These are phyloP conservation scores for Septoria linicola DNA, from an alignment of 2,329 filamentous ascomycete species.

Conservation along the genomic window DNA sequence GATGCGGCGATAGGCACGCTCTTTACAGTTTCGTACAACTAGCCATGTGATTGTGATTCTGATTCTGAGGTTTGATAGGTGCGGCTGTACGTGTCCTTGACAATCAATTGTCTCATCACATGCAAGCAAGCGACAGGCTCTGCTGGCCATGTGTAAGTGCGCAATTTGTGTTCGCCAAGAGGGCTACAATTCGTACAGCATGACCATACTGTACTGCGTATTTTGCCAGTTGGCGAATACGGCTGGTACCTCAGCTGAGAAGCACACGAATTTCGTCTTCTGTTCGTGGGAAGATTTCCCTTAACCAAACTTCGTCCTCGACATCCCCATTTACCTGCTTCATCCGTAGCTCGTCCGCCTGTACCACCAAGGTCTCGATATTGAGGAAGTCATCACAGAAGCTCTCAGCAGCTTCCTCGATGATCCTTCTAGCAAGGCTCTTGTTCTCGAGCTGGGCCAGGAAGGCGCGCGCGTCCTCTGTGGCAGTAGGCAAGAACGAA, in stretches of 20 bases:
- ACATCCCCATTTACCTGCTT: conserved; percentile 39
- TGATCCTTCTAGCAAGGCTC: conserved; percentile 69
- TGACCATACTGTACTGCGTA: no score
- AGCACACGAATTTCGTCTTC: conserved; percentile 64
- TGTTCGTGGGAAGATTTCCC: conserved; percentile 62
- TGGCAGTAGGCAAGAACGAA: conserved; percentile 84
- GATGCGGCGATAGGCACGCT: no score
- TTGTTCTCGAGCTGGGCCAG: conserved; percentile 72
- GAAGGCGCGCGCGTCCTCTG: conserved; percentile 87
- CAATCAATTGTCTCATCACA: no score
- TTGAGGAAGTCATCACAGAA: conserved; percentile 85
- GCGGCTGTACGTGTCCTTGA: no score
- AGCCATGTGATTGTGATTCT: no score
- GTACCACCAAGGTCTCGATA: conserved; percentile 61
- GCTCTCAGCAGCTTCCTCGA: conserved; percentile 74
- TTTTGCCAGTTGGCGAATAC: no score
- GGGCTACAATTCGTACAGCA: no score
- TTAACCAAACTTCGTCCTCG: conserved; percentile 45
- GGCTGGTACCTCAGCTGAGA: conserved; percentile 48
- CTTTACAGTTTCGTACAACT: no score
- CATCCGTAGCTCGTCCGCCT: conserved; percentile 53
- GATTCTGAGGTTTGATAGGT: no score
- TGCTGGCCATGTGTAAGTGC: no score
- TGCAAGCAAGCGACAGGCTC: no score
- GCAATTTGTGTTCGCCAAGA: no score